Evolutionary conservation across 176 grass and related monocot species (phyloP).

Genomic region (Raddia distichophylla): DNA sequence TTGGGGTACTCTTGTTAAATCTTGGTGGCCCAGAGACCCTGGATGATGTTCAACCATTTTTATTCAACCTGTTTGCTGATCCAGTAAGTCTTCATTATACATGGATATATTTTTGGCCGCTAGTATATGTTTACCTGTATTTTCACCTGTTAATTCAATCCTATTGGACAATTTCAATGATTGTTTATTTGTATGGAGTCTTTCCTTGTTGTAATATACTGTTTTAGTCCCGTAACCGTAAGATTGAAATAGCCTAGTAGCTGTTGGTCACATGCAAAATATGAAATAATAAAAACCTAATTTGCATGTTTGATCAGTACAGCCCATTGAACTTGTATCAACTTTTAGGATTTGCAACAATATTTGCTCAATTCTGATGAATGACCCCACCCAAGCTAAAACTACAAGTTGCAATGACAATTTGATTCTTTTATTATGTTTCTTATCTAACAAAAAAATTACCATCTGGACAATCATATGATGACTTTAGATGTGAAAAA

Average conservation of each 20-base stretch:
- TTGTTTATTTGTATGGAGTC: not conserved
- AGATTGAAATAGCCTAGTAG: not conserved
- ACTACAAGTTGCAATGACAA: not conserved
- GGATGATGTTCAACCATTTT: constrained; percentile 93
- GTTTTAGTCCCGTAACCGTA: not conserved
- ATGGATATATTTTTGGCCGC: constrained; percentile 3
- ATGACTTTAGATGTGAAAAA: no score
- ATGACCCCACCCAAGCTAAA: not conserved
- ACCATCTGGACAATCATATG: not conserved
- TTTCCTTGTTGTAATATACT: not conserved
- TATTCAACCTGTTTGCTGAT: constrained; percentile 97
- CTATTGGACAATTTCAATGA: not conserved
- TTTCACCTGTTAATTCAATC: not conserved
- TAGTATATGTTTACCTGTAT: constrained; percentile 7
- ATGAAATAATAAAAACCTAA: not conserved
- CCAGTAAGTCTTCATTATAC: constrained; percentile 55
- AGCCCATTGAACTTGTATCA: not conserved
- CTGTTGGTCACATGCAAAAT: not conserved
- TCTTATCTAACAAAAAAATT: not conserved
- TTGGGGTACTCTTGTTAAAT: constrained; percentile 93
- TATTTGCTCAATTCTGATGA: not conserved
- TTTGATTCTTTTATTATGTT: not conserved
- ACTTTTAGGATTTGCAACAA: not conserved
- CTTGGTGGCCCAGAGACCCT: constrained; percentile 94
- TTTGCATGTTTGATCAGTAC: not conserved